phyloP scores from a whole-genome alignment of 1,139 yeast species.

The Oligophagozyma castellii region DNA sequence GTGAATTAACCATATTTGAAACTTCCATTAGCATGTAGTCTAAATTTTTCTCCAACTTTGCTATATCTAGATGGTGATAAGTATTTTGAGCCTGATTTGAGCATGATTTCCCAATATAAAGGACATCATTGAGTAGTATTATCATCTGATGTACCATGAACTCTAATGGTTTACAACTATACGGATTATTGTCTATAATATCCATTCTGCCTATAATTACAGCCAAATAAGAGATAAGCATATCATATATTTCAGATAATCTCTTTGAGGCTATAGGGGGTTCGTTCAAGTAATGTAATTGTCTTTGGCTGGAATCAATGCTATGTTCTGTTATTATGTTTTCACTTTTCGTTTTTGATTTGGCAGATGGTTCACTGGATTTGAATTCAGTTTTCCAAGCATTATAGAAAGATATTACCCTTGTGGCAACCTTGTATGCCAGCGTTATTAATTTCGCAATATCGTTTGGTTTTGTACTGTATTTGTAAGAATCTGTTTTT shows the following conservation, averaged over 20 bases:
- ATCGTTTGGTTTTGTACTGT: conserved; percentile 51
- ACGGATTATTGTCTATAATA: conserved; percentile 56
- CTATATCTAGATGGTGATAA: conserved; percentile 23
- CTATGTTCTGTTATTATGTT: background rate
- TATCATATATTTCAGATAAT: conserved; percentile 59
- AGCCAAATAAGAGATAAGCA: conserved; percentile 58
- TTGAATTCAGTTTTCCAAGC: conserved; percentile 34
- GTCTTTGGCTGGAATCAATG: background rate
- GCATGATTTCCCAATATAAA: conserved; percentile 45
- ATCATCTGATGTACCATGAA: conserved; percentile 56
- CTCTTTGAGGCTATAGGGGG: conserved; percentile 65
- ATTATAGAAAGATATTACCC: conserved; percentile 59
- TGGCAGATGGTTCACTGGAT: background rate
- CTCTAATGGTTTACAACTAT: conserved; percentile 56
- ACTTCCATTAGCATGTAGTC: conserved; percentile 47
- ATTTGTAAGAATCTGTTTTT: conserved; percentile 72
- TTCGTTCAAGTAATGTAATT: conserved; percentile 25
- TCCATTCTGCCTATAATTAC: conserved; percentile 60
- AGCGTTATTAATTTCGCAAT: conserved; percentile 60
- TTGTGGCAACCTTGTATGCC: conserved; percentile 60
- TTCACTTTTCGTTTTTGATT: background rate
- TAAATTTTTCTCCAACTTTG: conserved; percentile 37
- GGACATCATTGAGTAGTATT: conserved; percentile 45
- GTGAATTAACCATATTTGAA: conserved; percentile 51
- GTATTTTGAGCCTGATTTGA: conserved; percentile 25